These are phyloP conservation scores for Kwoniella botswanensis DNA, from an alignment of 768 basidiomycete genomes.

Conservation along the genomic window DNA sequence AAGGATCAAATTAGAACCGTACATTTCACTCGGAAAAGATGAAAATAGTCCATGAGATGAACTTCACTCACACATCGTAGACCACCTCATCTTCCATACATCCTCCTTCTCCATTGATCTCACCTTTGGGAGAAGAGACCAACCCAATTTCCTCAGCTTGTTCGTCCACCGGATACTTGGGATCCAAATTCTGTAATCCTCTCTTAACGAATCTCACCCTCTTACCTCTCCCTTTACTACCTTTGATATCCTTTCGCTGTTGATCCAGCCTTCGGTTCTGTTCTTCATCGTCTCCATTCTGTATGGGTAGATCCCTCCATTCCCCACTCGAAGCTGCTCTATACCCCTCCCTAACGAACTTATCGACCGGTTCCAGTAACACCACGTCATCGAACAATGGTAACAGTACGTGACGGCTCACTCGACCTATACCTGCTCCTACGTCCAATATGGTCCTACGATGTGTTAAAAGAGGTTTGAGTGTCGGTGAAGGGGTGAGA, in stretches of 20 bases:
- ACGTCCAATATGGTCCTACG: slow-evolving; percentile 83
- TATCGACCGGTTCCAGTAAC: slow-evolving; percentile 82
- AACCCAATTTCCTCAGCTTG: slow-evolving; percentile 65
- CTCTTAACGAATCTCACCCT: slow-evolving; percentile 68
- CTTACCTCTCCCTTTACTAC: slow-evolving; percentile 35
- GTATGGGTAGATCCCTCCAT: slow-evolving; percentile 45
- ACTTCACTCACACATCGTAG: slow-evolving; percentile 70
- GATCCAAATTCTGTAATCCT: slow-evolving; percentile 81
- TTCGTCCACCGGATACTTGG: slow-evolving; percentile 60
- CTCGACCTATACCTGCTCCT: slow-evolving; percentile 89
- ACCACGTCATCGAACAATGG: slow-evolving; percentile 85
- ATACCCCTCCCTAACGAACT: slow-evolving; percentile 72
- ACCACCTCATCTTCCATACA: slow-evolving; percentile 60
- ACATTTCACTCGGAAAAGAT: too few species aligned
- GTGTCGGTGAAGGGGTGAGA: slow-evolving; percentile 60
- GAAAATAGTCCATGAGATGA: neutral
- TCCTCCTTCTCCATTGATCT: slow-evolving; percentile 60
- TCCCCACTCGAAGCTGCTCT: slow-evolving; percentile 31
- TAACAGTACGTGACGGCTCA: slow-evolving; percentile 85
- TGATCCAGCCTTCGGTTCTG: slow-evolving; percentile 27
- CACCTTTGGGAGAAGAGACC: slow-evolving; percentile 62
- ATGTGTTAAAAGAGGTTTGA: slow-evolving; percentile 44
- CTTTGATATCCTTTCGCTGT: slow-evolving; percentile 57
- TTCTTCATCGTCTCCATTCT: slow-evolving; percentile 21
- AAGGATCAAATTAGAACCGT: too few species aligned